Evolutionary conservation across 257 asterid species (phyloP), one percentile per base, ranked within the genome.

Genomic region (Voacanga thouarsii): DNA sequence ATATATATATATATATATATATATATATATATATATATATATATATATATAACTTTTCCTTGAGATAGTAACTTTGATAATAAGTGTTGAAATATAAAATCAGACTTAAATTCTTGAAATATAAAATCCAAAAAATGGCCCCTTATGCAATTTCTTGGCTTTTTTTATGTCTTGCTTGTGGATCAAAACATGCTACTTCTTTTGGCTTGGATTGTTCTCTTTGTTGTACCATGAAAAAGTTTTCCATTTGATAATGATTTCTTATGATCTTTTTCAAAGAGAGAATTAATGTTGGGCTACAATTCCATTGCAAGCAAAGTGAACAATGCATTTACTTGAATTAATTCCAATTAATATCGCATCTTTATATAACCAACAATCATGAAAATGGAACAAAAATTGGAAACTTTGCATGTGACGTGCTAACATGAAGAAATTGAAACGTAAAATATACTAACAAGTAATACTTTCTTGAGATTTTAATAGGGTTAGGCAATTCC

Each of bases 141-240:
- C 55, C 55, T 49, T 49, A 6, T 49, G 55, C 55, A 49, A 49
- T 6, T 49, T 49, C 55, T 49, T 49, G 55, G 14, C 0, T 43
- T 75, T 47, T 64, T 78, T 53, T 56, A 56, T 64, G 77, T 84
- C 33, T 71, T 82, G 87, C 88, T 86, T 88, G 79, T 21, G 66
- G 51, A 65, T 85, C 44, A 83, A 79, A 86, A 56, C 12, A 50
- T 60, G 45, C 7, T 69, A 30, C 33, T 39, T 75, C 64, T 74
- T 47, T 39, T 83, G 80, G 75, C 87, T 80, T 86, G 49, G 72
- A 79, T 81, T 80, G 66, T 50, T 87, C 91, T 87, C 80, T 75
- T 59, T 12, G 68, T 51, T 75, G 67, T 47, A 56, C 33, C 15
- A 39, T 39, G 16, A 41, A 67, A 33, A 67, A 49, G 18, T 63